Evolutionary conservation across 345 rosid species (phyloP).

Genomic region (Linum tenue): DNA sequence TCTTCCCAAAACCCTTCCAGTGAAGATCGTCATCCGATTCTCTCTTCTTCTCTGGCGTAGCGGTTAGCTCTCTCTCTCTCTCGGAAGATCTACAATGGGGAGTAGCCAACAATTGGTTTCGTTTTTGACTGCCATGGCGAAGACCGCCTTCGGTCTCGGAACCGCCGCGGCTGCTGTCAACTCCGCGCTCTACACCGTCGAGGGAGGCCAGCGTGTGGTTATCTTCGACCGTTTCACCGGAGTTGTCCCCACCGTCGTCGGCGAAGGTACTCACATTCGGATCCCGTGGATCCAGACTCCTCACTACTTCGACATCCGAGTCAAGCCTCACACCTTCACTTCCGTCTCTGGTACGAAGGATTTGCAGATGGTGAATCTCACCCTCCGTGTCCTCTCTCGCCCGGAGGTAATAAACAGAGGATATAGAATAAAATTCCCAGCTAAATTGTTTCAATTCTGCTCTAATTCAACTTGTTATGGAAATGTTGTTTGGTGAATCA

Average conservation of each 20-base stretch:
- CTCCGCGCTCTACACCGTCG: conserved; percentile 87
- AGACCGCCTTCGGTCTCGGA: conserved; percentile 79
- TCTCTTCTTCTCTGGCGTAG: not conserved
- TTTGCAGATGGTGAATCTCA: conserved; percentile 97
- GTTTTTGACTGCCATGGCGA: conserved; percentile 55
- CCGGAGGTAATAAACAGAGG: conserved; percentile 44
- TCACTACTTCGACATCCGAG: conserved; percentile 72
- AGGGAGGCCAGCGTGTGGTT: conserved; percentile 95
- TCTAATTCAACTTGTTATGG: not conserved
- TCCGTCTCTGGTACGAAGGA: conserved; percentile 93
- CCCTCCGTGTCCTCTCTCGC: conserved; percentile 92
- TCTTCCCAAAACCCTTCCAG: not conserved
- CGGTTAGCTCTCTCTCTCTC: not conserved
- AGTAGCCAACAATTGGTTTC: conserved; percentile 72
- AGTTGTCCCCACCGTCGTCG: conserved; percentile 61
- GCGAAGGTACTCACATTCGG: conserved; percentile 93
- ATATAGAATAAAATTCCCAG: not conserved
- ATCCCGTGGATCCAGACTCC: conserved; percentile 91
- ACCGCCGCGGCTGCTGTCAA: conserved; percentile 50
- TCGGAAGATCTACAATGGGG: conserved; percentile 36
- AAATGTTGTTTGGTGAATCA: not conserved
- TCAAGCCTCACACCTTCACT: conserved; percentile 91
- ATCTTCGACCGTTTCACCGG: conserved; percentile 90
- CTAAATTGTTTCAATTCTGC: not conserved
- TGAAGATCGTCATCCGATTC: no score